phyloP scores from a whole-genome alignment of 345 rosid genomes.

The Syzygium aqueum region DNA sequence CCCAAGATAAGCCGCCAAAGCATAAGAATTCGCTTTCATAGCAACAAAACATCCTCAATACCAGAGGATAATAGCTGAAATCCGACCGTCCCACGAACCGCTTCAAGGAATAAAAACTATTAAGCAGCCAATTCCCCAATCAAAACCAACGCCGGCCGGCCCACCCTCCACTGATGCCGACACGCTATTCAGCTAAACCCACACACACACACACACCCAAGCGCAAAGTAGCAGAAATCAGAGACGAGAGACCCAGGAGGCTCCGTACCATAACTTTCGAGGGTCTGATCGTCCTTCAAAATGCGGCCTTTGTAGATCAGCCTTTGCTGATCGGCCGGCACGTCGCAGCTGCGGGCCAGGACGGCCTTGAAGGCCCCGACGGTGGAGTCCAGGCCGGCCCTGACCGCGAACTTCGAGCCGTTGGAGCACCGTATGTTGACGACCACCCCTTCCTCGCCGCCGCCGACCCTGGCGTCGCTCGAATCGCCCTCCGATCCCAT shows the following conservation, averaged over 20 bases:
- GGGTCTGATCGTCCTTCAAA: conserved; percentile 69
- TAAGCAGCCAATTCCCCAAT: background rate
- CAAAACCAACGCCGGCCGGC: background rate
- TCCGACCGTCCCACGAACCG: background rate
- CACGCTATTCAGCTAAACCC: background rate
- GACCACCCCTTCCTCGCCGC: conserved; percentile 20
- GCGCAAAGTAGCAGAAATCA: background rate
- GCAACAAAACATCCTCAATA: background rate
- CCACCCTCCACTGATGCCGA: background rate
- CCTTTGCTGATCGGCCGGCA: conserved; percentile 70
- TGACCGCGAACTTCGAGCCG: conserved; percentile 49
- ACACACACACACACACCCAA: background rate
- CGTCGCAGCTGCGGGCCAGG: conserved; percentile 57
- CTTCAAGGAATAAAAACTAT: background rate
- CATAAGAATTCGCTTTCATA: background rate
- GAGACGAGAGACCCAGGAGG: background rate
- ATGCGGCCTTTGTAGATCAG: conserved; percentile 86
- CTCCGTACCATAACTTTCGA: conserved; percentile 55
- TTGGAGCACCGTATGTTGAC: conserved; percentile 60
- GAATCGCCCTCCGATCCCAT: conserved; percentile 63
- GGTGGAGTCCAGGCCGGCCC: conserved; percentile 37
- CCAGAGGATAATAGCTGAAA: background rate
- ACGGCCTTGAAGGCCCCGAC: conserved; percentile 49
- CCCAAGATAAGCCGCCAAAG: background rate
- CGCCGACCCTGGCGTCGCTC: conserved; percentile 35